Evolutionary conservation across 2,329 filamentous ascomycete genomes (phyloP), one percentile per base, ranked within the genome.

Genomic region (Colletotrichum chrysophilum): DNA sequence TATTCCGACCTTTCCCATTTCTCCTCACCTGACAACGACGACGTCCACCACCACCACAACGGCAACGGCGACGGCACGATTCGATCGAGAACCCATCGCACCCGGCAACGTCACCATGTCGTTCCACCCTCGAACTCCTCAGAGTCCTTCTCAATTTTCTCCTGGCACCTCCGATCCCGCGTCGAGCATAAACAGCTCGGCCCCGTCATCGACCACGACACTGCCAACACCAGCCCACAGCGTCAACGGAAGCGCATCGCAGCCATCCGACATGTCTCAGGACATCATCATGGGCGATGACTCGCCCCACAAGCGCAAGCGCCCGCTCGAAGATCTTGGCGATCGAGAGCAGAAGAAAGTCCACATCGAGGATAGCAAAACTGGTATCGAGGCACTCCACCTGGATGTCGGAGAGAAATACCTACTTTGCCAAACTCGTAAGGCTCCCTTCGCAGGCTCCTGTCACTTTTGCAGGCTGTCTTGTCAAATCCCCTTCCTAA

Each of bases 371-470:
- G 88, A 89, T 83, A 87, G 89, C 85, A 89, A 87, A 85, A 86
- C 90, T 79, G 89, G 89, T 85, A 92, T 93, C 84, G 88, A 92
- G 80, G 89, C 92, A 84, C 87, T 93, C 80, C 91, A 93, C 82
- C 84, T 91, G 81, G 91, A 93, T 87, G 91, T 93, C 77, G 92
- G 91, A 85, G 86, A 89, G 81, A 93, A 93, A 86, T 93, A 93
- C 85, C 88, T 93, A 81, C 88, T 93, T 86, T 91, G 91, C 88
- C 90, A 89, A 88, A 91, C 87, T 87, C 88, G 91, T 93, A 93
- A 92, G 91, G 84, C 88, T 88, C 87, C 89, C 89, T 87, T 86
- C 81, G 79, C 79, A 78, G 77, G 60, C 73, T 71, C 75, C 76
- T 65, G 68, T 71, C 55, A 52, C 70, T 71, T 74, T 61, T 65